Evolutionary conservation across 2,329 filamentous ascomycete genomes (phyloP).

Genomic region (Diaporthe sp.): DNA sequence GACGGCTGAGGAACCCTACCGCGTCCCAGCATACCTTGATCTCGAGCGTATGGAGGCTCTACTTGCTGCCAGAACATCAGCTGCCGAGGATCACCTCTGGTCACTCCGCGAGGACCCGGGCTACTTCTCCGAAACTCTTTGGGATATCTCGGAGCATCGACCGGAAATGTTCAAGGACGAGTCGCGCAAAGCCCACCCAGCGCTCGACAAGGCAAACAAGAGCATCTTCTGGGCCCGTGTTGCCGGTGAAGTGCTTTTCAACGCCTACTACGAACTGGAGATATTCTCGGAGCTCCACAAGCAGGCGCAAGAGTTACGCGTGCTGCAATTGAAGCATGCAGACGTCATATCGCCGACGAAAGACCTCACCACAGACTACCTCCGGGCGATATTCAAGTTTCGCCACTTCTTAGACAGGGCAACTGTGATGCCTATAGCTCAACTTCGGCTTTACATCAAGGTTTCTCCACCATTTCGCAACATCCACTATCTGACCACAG

Average conservation of each 20-base stretch:
- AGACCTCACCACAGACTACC: slow-evolving; percentile 56
- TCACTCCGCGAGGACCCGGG: slow-evolving; percentile 69
- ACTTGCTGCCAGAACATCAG: slow-evolving; percentile 55
- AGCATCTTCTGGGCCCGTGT: slow-evolving; percentile 56
- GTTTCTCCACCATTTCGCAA: slow-evolving; percentile 58
- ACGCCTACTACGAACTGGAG: slow-evolving; percentile 53
- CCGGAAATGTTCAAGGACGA: slow-evolving; percentile 58
- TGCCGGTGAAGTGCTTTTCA: slow-evolving; percentile 49
- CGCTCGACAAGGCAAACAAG: slow-evolving; percentile 38
- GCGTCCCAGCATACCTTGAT: slow-evolving; percentile 61
- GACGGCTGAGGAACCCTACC: slow-evolving; percentile 66
- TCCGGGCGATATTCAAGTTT: slow-evolving; percentile 56
- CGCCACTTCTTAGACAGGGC: slow-evolving; percentile 51
- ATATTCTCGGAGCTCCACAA: slow-evolving; percentile 54
- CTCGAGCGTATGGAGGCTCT: slow-evolving; percentile 59
- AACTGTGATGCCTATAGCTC: slow-evolving; percentile 49
- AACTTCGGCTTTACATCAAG: slow-evolving; percentile 45
- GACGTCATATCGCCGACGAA: slow-evolving; percentile 49
- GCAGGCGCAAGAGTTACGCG: slow-evolving; percentile 47
- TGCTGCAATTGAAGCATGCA: slow-evolving; percentile 51
- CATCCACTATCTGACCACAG: slow-evolving; percentile 19
- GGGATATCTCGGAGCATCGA: slow-evolving; percentile 52
- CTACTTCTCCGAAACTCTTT: slow-evolving; percentile 62
- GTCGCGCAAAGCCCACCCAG: slow-evolving; percentile 49
- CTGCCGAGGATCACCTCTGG: slow-evolving; percentile 68